Base-by-base conservation (phyloP, 305 asterid genomes). In the Andrographis paniculata region DNA sequence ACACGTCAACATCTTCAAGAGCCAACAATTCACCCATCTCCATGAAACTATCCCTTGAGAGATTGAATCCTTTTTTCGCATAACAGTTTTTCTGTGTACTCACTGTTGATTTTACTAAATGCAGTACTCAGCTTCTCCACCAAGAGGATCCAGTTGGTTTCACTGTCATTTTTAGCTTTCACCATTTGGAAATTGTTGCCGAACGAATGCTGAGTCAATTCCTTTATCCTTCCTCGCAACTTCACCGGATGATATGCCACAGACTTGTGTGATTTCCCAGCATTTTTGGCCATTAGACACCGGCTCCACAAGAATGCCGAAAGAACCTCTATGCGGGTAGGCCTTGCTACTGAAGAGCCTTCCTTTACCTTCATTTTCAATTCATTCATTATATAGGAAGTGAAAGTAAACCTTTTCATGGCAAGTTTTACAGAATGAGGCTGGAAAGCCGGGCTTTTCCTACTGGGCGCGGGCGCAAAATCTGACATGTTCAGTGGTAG, bases 151-250 rank as follows among this genome's bases (percentile, higher is more conserved):
- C 77, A 70, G 24, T 56, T 41, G 0, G 56, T 23, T 17, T 16
- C 59, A 0, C 52, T 73, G 13, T 10, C 38, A 33, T 51, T 50
- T 15, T 64, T 48, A 0, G 62, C 73, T 0, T 60, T 45, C 9
- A 54, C 20, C 72, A 68, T 48, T 22, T 71, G 77, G n/a, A 67
- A 75, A 18, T 61, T 45, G 18, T 75, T 75, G 0, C 82, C 78
- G 14, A 75, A 75, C 3, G 75, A 68, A 56, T 35, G 18, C 27
- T 71, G 68, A 2, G 66, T 44, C 24, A 71, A 9, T 2, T 9
- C 7, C 5, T 68, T 42, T 9, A 58, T 47, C n/a, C 45, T 49
- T 20, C 65, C 48, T 36, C 82, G 56, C 30, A 75, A 31, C 46
- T 65, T 75, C 9, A 68, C 69, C 0, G 78, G 75, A 23, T 70